Conservation (phyloP, 169 alveolate species). For the Eimeria falciformis region DNA sequence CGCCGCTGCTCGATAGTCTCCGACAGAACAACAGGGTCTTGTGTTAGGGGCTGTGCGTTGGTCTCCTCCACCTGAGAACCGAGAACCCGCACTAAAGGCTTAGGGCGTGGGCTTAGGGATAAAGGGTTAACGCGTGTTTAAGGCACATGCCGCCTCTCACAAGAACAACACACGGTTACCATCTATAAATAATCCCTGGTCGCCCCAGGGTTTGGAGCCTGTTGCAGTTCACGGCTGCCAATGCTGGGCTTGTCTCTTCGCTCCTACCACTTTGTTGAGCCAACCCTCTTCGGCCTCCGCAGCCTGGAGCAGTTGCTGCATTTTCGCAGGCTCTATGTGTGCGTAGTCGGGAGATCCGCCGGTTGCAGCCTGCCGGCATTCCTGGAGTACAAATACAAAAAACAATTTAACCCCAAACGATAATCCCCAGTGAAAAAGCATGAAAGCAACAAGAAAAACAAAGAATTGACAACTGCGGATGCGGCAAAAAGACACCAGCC, state of each 20-base stretch:
- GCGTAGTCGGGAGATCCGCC: conserved; percentile 64
- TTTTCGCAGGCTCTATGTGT: conserved; percentile 26
- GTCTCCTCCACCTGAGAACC: not conserved
- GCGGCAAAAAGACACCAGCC: not conserved
- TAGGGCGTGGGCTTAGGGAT: too few species aligned
- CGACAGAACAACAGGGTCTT: not conserved
- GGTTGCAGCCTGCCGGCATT: conserved; percentile 19
- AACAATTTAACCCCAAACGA: not conserved
- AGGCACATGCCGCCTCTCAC: too few species aligned
- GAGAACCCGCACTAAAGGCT: too few species aligned
- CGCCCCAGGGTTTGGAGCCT: too few species aligned
- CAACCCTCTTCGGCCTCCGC: conserved; percentile 31
- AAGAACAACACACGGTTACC: too few species aligned
- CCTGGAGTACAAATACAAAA: conserved; percentile 24
- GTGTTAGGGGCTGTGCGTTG: not conserved
- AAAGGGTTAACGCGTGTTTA: too few species aligned
- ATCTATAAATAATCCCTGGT: too few species aligned
- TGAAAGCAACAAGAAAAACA: not conserved
- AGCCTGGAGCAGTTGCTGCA: conserved; percentile 47
- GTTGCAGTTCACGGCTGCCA: too few species aligned
- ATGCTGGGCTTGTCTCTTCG: too few species aligned
- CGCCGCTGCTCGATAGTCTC: not conserved
- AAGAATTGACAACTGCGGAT: not conserved
- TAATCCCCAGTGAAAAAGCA: not conserved
- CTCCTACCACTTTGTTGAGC: conserved; percentile 35